phyloP scores from a whole-genome alignment of 2,329 filamentous ascomycete species.

The Cladosporium sp. region DNA sequence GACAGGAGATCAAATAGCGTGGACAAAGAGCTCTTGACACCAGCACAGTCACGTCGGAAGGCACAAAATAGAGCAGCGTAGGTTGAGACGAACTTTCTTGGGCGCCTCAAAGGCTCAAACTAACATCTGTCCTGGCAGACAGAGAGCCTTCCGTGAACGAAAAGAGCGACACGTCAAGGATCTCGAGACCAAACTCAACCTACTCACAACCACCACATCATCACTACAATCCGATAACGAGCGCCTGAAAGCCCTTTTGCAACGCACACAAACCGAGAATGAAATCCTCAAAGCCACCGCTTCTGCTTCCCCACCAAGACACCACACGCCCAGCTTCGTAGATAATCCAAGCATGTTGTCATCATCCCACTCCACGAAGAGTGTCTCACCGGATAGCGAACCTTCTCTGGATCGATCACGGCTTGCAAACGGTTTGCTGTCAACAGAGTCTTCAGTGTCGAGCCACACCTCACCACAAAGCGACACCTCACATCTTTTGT shows the following conservation, averaged over 20 bases:
- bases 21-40: conserved; percentile 50
- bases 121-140: conserved; percentile 55
- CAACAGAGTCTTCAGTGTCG: conserved; percentile 26
- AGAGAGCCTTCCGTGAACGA: conserved; percentile 92
- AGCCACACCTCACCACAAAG: conserved; percentile 25
- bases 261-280: conserved; percentile 85
- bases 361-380: conserved; percentile 26
- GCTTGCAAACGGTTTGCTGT: conserved; percentile 28
- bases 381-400: conserved; percentile 25
- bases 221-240: conserved; percentile 81
- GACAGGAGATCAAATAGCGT: conserved; percentile 47
- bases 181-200: conserved; percentile 80
- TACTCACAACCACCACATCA: conserved; percentile 72
- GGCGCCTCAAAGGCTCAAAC: background rate
- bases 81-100: conserved; percentile 36
- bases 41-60: conserved; percentile 61
- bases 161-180: conserved; percentile 95
- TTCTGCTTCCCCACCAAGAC: conserved; percentile 47
- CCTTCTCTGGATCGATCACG: conserved; percentile 23
- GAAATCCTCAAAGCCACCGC: conserved; percentile 86
- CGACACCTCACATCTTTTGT: conserved; percentile 61
- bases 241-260: conserved; percentile 78
- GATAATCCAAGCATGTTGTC: conserved; percentile 33
- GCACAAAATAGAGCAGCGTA: conserved; percentile 74
- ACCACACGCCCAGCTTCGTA: conserved; percentile 44